Base-by-base conservation (phyloP, 371 early-diverging fungal genomes). In the Quaeritorhiza haematococci region DNA sequence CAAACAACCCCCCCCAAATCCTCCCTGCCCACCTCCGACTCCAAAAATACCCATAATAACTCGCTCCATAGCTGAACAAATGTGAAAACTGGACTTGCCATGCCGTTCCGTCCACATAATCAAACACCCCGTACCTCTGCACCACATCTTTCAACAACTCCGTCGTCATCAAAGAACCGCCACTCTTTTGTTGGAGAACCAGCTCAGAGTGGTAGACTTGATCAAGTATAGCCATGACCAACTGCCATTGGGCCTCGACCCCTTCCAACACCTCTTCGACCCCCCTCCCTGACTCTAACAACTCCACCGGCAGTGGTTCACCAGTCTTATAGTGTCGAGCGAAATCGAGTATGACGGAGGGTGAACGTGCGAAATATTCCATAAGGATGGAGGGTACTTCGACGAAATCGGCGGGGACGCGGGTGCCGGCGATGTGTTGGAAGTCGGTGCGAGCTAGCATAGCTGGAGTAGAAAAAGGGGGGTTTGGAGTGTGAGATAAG, bases 81-180 rank as follows among this genome's bases (percentile, higher is more conserved):
- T 98, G 98, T 3, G 84, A 84, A 70, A 96, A 96, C 54, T 91
- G 91, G 3, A 88, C 85, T 55, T 93, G 94, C 93, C 94, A 94
- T 62, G 79, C 80, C 0, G 93, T 90, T 3, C 80, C 80, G 1
- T 54, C 51, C 0, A 84, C 82, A 44, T 79, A 80, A 0, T 83
- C 82, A 41, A 90, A 82, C 19, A 84, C 64, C n/a, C 82, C 82
- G 33, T 74, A 62, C 1, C 73, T 61, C 49, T 77, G 69, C 55
- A 84, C 84, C 10, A 87, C 54, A 1, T 71, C 51, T 44, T 79
- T 71, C 69, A 84, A 75, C 6, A 70, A 71, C 1, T 55, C 52
- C 3, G 84, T 77, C 47, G 81, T 48, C 7, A 41, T 62, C 52
- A 44, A 68, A 70, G 30, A 19, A 19, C 44, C 15, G 53, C 46